phyloP scores from a whole-genome alignment of 768 basidiomycete species.

The Psilocybe cyanescens region DNA sequence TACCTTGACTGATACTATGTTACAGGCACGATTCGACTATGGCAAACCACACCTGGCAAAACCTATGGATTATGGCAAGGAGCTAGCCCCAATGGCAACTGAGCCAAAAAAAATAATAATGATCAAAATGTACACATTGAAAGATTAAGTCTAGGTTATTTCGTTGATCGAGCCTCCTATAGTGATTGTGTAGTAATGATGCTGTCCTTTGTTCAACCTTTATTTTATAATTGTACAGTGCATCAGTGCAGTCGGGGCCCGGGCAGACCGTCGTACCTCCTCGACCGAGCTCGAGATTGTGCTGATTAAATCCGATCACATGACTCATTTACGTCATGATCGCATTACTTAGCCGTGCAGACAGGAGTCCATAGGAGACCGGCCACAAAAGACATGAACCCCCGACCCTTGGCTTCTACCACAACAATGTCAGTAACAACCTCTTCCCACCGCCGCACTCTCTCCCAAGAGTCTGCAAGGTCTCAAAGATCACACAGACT shows the following conservation, averaged over 20 bases:
- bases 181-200: slow-evolving; percentile 21
- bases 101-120: slow-evolving; percentile 28
- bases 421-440: slow-evolving; percentile 22
- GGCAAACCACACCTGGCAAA: slow-evolving; percentile 96
- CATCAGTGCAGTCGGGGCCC: not conserved
- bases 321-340: slow-evolving; percentile 16
- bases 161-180: slow-evolving; percentile 23
- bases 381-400: not conserved
- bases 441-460: slow-evolving; percentile 22
- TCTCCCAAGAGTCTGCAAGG: slow-evolving; percentile 14
- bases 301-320: slow-evolving; percentile 3
- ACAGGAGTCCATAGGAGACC: not conserved
- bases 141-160: slow-evolving; percentile 24
- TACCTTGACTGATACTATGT: slow-evolving; percentile 10
- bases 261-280: not conserved
- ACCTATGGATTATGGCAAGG: slow-evolving; percentile 92
- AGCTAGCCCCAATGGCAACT: slow-evolving; percentile 26
- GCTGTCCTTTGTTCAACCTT: slow-evolving; percentile 7
- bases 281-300: too few relatives aligned
- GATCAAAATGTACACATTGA: slow-evolving; percentile 22
- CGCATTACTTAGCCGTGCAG: not conserved
- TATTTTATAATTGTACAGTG: not conserved
- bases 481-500: slow-evolving; percentile 12
- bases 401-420: not conserved
- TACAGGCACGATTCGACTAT: slow-evolving; percentile 89